Evolutionary conservation across 768 basidiomycete genomes (phyloP).

Genomic region (Trametes gibbosa): DNA sequence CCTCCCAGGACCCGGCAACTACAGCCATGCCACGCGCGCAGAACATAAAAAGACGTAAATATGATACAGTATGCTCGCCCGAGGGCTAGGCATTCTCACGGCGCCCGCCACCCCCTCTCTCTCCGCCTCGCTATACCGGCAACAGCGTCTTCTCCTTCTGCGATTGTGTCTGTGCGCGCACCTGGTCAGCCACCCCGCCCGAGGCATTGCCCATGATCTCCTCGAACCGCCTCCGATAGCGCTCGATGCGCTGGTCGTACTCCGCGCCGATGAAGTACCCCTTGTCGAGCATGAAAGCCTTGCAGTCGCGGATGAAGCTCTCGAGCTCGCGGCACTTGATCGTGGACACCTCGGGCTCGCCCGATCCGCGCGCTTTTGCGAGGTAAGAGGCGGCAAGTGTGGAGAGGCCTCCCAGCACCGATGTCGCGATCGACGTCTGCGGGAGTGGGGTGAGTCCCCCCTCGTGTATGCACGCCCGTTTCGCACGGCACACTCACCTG

Average conservation of each 20-base stretch:
- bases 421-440: constrained; percentile 38
- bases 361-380: constrained; percentile 64
- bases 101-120: background rate
- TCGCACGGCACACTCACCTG: background rate
- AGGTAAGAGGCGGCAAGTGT: constrained; percentile 72
- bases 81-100: background rate
- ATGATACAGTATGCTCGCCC: background rate
- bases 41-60: background rate
- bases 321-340: constrained; percentile 58
- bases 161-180: background rate
- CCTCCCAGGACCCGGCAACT: background rate
- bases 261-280: constrained; percentile 40
- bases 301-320: constrained; percentile 60
- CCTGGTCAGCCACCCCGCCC: constrained; percentile 15
- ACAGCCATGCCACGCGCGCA: background rate
- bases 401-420: constrained; percentile 54
- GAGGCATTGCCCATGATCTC: constrained; percentile 42
- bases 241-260: constrained; percentile 29
- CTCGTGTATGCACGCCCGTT: no score
- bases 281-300: constrained; percentile 56
- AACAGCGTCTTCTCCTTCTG: constrained; percentile 8
- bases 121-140: background rate
- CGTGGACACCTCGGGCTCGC: constrained; percentile 66
- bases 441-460: constrained; percentile 31
- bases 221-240: constrained; percentile 43